These are phyloP conservation scores for Allium fistulosum DNA, from an alignment of 106 monocot genomes.

Conservation along the genomic window DNA sequence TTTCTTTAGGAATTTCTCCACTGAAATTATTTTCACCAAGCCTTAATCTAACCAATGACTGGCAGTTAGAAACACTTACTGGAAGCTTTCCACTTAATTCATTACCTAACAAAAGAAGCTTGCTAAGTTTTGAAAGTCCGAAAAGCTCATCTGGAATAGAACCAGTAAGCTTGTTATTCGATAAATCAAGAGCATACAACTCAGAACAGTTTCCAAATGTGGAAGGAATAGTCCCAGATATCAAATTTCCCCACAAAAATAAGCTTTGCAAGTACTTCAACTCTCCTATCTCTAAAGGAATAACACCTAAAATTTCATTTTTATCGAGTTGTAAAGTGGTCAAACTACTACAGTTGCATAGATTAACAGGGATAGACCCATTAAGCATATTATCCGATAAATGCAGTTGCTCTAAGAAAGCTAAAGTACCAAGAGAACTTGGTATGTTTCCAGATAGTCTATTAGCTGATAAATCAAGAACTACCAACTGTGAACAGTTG, in stretches of 20 bases:
- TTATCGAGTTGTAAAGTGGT: constrained; percentile 78
- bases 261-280: constrained; percentile 56
- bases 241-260: constrained; percentile 79
- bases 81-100: constrained; percentile 47
- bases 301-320: constrained; percentile 55
- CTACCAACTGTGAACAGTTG: constrained; percentile 69
- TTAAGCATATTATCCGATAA: constrained; percentile 70
- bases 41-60: constrained; percentile 70
- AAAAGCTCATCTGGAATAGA: constrained; percentile 70
- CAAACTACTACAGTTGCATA: constrained; percentile 74
- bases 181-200: constrained; percentile 76
- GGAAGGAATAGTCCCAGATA: constrained; percentile 55
- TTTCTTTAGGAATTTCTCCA: constrained; percentile 52
- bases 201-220: constrained; percentile 60
- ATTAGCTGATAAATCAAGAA: constrained; percentile 80
- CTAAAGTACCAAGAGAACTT: constrained; percentile 49
- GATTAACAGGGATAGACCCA: constrained; percentile 43
- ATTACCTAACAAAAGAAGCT: constrained; percentile 76
- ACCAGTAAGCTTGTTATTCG: constrained; percentile 62
- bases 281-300: constrained; percentile 44
- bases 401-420: constrained; percentile 68
- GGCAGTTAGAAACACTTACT: constrained; percentile 38
- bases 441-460: constrained; percentile 65
- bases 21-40: constrained; percentile 72
- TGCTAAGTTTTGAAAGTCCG: constrained; percentile 67